Evolutionary conservation across 2,329 filamentous ascomycete genomes (phyloP).

Genomic region (Ceratocystis alfenasii): DNA sequence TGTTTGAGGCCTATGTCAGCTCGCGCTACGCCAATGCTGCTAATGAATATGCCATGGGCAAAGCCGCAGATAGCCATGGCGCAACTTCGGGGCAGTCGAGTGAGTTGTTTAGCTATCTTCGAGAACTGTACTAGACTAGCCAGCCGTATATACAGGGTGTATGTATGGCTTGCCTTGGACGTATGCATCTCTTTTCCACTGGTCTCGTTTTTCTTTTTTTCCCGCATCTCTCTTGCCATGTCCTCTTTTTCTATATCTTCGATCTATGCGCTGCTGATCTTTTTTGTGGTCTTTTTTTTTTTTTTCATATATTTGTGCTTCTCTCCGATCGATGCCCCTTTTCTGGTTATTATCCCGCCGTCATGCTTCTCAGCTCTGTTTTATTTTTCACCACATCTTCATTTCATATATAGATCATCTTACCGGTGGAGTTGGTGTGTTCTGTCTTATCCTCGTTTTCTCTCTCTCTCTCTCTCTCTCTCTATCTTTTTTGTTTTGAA

Average conservation of each 20-base stretch:
- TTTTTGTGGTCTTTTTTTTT: background rate
- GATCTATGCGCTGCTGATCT: background rate
- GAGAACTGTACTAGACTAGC: slow-evolving; percentile 14
- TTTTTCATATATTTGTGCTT: background rate
- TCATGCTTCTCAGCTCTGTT: slow-evolving; percentile 1
- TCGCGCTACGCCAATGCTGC: slow-evolving; percentile 23
- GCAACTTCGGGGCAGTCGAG: slow-evolving; percentile 1
- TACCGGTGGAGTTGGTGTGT: slow-evolving; percentile 4
- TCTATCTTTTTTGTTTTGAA: background rate
- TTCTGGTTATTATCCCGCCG: background rate
- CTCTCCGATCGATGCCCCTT: background rate
- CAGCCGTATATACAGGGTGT: no score
- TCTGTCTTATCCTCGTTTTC: background rate
- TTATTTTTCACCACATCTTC: no score
- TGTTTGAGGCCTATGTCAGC: slow-evolving; percentile 33
- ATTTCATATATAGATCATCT: slow-evolving; percentile 9
- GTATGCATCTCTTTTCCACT: no score
- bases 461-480: no score
- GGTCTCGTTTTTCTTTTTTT: background rate
- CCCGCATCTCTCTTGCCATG: background rate
- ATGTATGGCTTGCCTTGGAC: no score
- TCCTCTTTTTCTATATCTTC: slow-evolving; percentile 5
- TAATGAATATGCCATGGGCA: slow-evolving; percentile 11
- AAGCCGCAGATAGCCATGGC: slow-evolving; percentile 7
- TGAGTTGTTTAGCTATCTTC: slow-evolving; percentile 18